Base-by-base conservation (phyloP, 805 yeast genomes). In the Metschnikowia koreensis region DNA sequence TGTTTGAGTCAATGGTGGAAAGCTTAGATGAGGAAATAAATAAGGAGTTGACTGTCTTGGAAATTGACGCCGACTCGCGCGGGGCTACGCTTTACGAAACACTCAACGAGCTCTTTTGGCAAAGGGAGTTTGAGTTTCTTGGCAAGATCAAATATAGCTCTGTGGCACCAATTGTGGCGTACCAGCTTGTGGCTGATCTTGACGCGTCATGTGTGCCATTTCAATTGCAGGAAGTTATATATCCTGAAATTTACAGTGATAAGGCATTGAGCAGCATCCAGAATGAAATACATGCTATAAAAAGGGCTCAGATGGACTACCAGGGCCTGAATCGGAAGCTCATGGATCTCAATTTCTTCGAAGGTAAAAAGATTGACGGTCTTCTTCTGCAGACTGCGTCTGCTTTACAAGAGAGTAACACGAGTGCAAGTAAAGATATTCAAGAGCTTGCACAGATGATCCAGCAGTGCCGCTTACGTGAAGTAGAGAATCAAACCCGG, bases 101-200 rank as follows among this genome's bases (percentile, higher is more conserved):
- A 1, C 63, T 74, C 47, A 66, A 70, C 52, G 66, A 64, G 43
- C 58, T 73, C 51, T 70, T 74, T 48, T 74, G 78, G 77, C 66
- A 61, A 29, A 64, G 60, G 38, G 66, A 66, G 38, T 60, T 62
- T 29, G 70, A 66, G 27, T 54, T 52, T 38, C 46, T 70, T 7
- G 73, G 74, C 5, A 56, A 51, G 33, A 63, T 72, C 36, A 56
- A 65, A 41, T 67, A 70, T 41, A 57, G 56, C 16, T 46, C 57
- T 6, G 57, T 70, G 34, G 67, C 74, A 0, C 68, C 71, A 3
- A 44, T 72, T 0, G 59, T 74, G 16, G 66, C 76, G 0, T 48
- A 70, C 22, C 68, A 64, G 45, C 57, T 71, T 6, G 48, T 53
- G 13, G 64, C 65, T 7, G 76, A 73, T 47, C 66, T 64, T 7